These are phyloP conservation scores for Scleroderma bovista DNA, from an alignment of 768 basidiomycete species.

Conservation along the genomic window DNA sequence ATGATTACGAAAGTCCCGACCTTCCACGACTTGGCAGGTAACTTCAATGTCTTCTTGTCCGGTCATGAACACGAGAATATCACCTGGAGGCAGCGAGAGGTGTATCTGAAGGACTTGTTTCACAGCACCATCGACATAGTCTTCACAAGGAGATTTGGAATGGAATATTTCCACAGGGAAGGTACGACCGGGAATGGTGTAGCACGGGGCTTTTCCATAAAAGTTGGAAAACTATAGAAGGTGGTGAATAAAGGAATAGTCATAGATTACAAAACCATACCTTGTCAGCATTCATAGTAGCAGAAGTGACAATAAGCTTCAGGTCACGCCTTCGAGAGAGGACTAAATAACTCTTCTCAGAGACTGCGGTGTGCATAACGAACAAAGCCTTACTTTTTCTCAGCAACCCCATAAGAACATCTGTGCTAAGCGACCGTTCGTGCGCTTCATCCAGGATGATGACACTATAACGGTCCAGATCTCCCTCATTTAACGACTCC, in stretches of 20 bases:
- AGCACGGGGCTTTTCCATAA: constrained; percentile 92
- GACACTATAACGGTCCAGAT: constrained; percentile 92
- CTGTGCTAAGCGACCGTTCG: constrained; percentile 94
- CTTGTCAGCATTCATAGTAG: constrained; percentile 99
- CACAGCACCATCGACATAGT: constrained; percentile 97
- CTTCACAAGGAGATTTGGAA: constrained; percentile 96
- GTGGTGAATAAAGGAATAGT: not conserved
- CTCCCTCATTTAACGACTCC: constrained; percentile 98
- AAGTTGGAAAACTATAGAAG: constrained; percentile 83
- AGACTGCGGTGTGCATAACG: not conserved
- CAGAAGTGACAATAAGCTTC: constrained; percentile 96
- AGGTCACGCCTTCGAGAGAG: constrained; percentile 87
- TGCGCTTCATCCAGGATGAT: constrained; percentile 99
- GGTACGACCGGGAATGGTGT: constrained; percentile 90
- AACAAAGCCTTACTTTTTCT: constrained; percentile 68
- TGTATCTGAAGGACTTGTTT: constrained; percentile 98
- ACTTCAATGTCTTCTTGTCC: constrained; percentile 99
- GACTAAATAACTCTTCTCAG: constrained; percentile 37
- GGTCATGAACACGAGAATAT: constrained; percentile 98
- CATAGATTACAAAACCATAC: constrained; percentile 32
- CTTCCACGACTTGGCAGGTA: constrained; percentile 90
- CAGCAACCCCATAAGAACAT: constrained; percentile 95
- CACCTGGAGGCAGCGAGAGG: constrained; percentile 85
- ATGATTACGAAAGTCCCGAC: constrained; percentile 35
- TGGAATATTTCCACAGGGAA: constrained; percentile 98